phyloP scores from a whole-genome alignment of 257 asterid species.

The Cordia subcordata region DNA sequence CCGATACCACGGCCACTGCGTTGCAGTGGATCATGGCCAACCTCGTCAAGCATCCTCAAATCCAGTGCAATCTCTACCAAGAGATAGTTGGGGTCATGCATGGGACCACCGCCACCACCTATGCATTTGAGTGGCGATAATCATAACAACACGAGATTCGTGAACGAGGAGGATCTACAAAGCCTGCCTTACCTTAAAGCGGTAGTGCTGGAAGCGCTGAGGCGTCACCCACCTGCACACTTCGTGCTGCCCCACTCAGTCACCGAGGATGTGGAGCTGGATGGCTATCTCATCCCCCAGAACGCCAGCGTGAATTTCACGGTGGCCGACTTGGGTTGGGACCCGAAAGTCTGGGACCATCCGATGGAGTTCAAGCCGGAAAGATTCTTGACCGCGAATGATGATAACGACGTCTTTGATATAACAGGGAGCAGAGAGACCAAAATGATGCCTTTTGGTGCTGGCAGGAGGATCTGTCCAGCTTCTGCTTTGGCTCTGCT shows the following conservation, averaged over 20 bases:
- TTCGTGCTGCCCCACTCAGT: conserved; percentile 57
- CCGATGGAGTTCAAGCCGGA: conserved; percentile 73
- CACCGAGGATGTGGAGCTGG: conserved; percentile 39
- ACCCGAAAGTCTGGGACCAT: conserved; percentile 56
- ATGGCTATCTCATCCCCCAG: conserved; percentile 39
- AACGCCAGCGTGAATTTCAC: conserved; percentile 47
- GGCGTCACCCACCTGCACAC: conserved; percentile 75
- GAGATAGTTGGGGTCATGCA: conserved; percentile 36
- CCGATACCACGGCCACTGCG: conserved; percentile 61
- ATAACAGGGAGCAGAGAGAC: conserved; percentile 60
- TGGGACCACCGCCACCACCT: conserved; percentile 14
- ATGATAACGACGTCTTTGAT: conserved; percentile 32
- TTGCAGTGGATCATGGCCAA: conserved; percentile 74
- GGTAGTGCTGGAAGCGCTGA: conserved; percentile 51
- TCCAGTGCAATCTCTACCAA: conserved; percentile 41
- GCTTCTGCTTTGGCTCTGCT: conserved; percentile 46
- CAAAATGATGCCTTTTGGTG: conserved; percentile 87
- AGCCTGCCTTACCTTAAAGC: conserved; percentile 55
- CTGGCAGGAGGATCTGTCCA: conserved; percentile 66
- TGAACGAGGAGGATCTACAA: conserved; percentile 47
- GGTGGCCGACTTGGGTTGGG: conserved; percentile 73
- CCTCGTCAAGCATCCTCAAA: conserved; percentile 44
- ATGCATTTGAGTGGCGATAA: neutral
- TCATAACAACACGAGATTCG: neutral
- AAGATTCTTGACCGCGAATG: conserved; percentile 35